Percentiles rank a stretch among this genome's conserved stretches.
Evolutionary conservation across 192 early-diverging fungal species (phyloP).

Genomic region (Umbelopsis ramanniana): DNA sequence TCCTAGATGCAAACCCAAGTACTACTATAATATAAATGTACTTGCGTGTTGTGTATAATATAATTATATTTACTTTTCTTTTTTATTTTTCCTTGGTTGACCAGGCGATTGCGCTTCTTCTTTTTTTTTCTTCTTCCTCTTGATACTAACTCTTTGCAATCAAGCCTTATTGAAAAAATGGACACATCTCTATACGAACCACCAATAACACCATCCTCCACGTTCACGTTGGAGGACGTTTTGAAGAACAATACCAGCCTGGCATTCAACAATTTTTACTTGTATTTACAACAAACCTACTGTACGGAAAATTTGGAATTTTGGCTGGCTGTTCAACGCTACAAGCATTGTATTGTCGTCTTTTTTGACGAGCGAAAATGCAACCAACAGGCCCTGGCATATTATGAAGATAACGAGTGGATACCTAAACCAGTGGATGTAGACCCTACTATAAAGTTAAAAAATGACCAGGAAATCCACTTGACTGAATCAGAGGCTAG

Average conservation of each 20-base stretch:
- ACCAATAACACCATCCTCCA: background rate
- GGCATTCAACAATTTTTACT: constrained; percentile 26
- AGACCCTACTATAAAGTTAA: background rate
- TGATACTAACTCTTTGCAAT: background rate
- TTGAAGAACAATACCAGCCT: constrained; percentile 4
- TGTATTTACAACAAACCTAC: constrained; percentile 39
- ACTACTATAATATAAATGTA: too few relatives aligned
- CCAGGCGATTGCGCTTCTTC: too few relatives aligned
- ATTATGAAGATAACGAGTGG: constrained; percentile 11
- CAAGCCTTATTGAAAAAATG: background rate
- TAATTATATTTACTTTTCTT: too few relatives aligned
- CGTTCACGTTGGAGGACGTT: constrained; percentile 6
- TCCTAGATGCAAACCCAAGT: too few relatives aligned
- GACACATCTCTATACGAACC: background rate
- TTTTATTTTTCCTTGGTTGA: too few relatives aligned
- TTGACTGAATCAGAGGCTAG: background rate
- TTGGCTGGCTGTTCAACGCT: constrained; percentile 40
- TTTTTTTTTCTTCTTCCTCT: background rate
- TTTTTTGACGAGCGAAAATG: constrained; percentile 4
- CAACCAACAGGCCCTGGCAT: background rate
- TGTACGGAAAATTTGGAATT: constrained; percentile 46
- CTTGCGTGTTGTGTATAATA: too few relatives aligned
- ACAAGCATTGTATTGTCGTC: constrained; percentile 33
- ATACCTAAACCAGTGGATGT: constrained; percentile 13
- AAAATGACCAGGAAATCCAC: background rate